A percentile compares a stretch with the other conserved stretches of the same genome.
Evolutionary conservation across 2,329 filamentous ascomycete genomes (phyloP).

Genomic region (Fusarium sacchari): DNA sequence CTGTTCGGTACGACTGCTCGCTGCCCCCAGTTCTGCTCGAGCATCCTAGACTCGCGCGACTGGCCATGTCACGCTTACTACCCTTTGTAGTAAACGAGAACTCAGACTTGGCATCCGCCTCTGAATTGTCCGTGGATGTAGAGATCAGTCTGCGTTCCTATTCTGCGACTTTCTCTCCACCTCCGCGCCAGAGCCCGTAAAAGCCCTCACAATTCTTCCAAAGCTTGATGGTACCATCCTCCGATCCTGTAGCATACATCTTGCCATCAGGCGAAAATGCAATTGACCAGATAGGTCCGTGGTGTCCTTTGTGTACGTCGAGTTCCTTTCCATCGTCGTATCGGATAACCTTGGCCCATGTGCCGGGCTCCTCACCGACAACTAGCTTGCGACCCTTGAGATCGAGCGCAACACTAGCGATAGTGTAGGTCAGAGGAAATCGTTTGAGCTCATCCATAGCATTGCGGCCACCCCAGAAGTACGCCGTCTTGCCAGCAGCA

Average conservation of each 20-base stretch:
- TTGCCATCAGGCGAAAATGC: constrained; percentile 96
- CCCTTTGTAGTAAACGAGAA: constrained; percentile 14
- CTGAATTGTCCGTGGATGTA: constrained; percentile 17
- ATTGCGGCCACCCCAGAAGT: constrained; percentile 84
- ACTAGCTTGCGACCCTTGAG: constrained; percentile 83
- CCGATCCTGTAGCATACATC: constrained; percentile 93
- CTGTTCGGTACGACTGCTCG: background rate
- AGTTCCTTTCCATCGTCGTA: constrained; percentile 86
- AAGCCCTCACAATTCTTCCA: constrained; percentile 76
- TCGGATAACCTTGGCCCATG: constrained; percentile 95
- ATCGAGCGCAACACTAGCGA: constrained; percentile 91
- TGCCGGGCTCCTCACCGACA: constrained; percentile 90
- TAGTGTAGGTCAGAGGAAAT: constrained; percentile 81
- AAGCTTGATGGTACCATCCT: constrained; percentile 97
- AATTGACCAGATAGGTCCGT: constrained; percentile 96
- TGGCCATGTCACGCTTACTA: constrained; percentile 13
- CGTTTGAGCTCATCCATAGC: constrained; percentile 81
- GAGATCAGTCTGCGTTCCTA: constrained; percentile 47
- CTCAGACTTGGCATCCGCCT: background rate
- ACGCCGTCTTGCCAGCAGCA: constrained; percentile 91
- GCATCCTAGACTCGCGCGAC: background rate
- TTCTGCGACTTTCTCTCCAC: constrained; percentile 51
- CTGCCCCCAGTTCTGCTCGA: background rate
- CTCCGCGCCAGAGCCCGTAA: constrained; percentile 71
- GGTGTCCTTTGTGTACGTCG: constrained; percentile 95